These are phyloP conservation scores for Crotalaria pallida DNA, from an alignment of 306 rosid species.

Conservation along the genomic window DNA sequence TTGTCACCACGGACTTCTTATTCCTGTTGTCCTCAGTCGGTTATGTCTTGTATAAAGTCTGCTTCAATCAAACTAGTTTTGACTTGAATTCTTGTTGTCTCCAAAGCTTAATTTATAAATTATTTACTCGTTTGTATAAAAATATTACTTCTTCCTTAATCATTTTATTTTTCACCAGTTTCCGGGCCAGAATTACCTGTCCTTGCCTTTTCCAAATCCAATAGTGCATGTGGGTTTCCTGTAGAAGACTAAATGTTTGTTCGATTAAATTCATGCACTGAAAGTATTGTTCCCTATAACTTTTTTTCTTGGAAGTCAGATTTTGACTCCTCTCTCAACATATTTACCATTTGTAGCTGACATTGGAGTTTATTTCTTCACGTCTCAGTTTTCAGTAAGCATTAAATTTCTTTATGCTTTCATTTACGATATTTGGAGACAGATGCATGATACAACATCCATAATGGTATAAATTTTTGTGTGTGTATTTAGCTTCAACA, in stretches of 20 bases:
- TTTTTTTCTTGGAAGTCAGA: not conserved
- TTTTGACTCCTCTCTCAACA: not conserved
- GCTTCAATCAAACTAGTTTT: not conserved
- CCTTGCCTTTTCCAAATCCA: not conserved
- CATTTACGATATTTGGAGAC: not conserved
- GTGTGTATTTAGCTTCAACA: not conserved
- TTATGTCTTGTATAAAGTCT: constrained; percentile 1
- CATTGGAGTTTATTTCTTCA: not conserved
- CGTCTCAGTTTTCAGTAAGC: not conserved
- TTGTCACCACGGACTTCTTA: constrained; percentile 1
- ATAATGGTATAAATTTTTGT: not conserved
- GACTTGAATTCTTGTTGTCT: not conserved
- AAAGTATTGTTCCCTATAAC: not conserved
- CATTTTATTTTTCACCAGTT: not conserved
- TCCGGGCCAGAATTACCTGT: not conserved
- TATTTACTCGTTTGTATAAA: not conserved
- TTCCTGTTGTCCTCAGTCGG: not conserved
- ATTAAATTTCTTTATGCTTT: not conserved
- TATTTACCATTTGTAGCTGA: not conserved
- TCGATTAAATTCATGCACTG: not conserved
- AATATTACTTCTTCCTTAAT: not conserved
- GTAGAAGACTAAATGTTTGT: not conserved
- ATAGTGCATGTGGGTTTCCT: not conserved
- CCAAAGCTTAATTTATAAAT: not conserved
- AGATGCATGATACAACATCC: not conserved